Evolutionary conservation across 2,329 filamentous ascomycete species (phyloP).

Genomic region (Sporothrix phasma): DNA sequence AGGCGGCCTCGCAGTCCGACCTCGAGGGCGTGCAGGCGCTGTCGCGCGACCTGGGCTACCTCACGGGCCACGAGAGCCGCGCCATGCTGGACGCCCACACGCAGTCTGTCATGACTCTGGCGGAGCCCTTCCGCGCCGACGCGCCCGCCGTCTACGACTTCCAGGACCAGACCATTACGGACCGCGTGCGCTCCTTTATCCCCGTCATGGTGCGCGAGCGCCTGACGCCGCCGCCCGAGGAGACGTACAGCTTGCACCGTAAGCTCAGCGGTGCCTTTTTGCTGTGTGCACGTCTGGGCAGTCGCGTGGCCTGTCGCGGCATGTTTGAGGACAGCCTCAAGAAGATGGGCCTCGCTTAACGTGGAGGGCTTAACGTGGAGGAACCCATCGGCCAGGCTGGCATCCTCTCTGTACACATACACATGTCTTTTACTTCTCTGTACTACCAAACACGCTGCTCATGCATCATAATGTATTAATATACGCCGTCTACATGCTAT

Average conservation of each 20-base stretch:
- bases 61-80: slow-evolving; percentile 79
- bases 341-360: slow-evolving; percentile 22
- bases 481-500: neutral
- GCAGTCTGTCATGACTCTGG: slow-evolving; percentile 77
- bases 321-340: slow-evolving; percentile 57
- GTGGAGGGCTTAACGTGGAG: too few relatives aligned
- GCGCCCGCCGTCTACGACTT: slow-evolving; percentile 88
- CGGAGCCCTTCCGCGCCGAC: slow-evolving; percentile 72
- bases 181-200: slow-evolving; percentile 78
- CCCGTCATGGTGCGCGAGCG: slow-evolving; percentile 88
- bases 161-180: slow-evolving; percentile 87
- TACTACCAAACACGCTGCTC: neutral
- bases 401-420: neutral
- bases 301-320: slow-evolving; percentile 67
- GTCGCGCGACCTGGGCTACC: slow-evolving; percentile 73
- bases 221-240: slow-evolving; percentile 83
- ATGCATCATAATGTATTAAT: slow-evolving; percentile 3
- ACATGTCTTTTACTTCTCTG: neutral
- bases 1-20: slow-evolving; percentile 67
- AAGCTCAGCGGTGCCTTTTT: slow-evolving; percentile 94
- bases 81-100: slow-evolving; percentile 86
- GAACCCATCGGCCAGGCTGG: too few relatives aligned
- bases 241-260: slow-evolving; percentile 91
- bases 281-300: slow-evolving; percentile 77
- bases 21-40: slow-evolving; percentile 51